A percentile compares a stretch with the other conserved stretches of the same genome.
phyloP scores from a whole-genome alignment of 495 filamentous ascomycete species.

The Aspergillus diversus region DNA sequence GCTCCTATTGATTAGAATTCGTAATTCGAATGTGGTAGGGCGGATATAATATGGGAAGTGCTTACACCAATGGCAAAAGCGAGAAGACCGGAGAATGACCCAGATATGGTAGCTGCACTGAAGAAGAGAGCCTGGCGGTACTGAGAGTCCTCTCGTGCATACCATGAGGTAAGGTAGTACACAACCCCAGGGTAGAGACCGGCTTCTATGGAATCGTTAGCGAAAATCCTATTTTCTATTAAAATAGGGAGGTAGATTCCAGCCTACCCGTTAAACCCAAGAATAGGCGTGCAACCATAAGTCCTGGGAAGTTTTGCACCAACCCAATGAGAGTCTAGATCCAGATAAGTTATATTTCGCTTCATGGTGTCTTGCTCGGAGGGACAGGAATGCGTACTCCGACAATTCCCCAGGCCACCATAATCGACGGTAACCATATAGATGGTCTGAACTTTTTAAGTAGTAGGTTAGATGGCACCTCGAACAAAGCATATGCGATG shows the following conservation, averaged over 20 bases:
- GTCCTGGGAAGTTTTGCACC: constrained; percentile 1
- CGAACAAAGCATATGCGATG: neutral
- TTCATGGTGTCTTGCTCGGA: neutral
- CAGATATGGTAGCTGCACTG: constrained; percentile 64
- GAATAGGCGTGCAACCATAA: neutral
- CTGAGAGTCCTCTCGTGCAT: constrained; percentile 61
- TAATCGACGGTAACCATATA: neutral
- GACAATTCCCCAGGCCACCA: constrained; percentile 3
- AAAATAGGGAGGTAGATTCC: neutral
- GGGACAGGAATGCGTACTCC: neutral
- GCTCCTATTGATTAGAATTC: neutral
- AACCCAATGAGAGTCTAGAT: constrained; percentile 1
- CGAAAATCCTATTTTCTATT: neutral
- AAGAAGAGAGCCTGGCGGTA: constrained; percentile 71
- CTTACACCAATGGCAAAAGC: constrained; percentile 61
- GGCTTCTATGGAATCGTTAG: neutral
- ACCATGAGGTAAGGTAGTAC: constrained; percentile 1
- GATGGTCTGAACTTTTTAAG: neutral
- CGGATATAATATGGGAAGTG: no score
- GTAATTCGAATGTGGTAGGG: no score
- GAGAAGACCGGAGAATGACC: constrained; percentile 71
- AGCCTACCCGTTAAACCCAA: neutral
- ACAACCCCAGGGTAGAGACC: neutral
- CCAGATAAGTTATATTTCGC: neutral
- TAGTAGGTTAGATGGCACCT: neutral